Base-by-base conservation (phyloP, 768 basidiomycete genomes). In the Coprinopsis sp. region DNA sequence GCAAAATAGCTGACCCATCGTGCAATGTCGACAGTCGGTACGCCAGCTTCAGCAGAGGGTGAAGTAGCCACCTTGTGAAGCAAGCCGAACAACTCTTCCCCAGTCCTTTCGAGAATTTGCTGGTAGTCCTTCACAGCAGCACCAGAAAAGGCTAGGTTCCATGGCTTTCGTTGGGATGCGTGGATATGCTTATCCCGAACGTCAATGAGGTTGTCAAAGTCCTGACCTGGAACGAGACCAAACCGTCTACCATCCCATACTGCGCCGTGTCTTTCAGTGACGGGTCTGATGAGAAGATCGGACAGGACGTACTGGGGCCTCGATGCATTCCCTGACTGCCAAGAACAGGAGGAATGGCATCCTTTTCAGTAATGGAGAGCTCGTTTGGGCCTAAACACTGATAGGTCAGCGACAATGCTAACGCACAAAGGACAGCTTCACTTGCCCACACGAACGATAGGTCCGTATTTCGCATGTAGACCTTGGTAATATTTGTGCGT, bases 301-400 rank as follows among this genome's bases (percentile, higher is more conserved):
- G 18, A 18, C 21, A 31, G 19, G 38, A 61, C 69, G 47, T 51
- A 78, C 78, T 70, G 24, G 73, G 71, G 30, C 76, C 78, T 58
- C 76, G 78, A 0, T 75, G 69, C 28, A 78, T 66, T n/a, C 77
- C 78, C 24, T 63, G 58, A 18, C 58, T 51, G 2, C 78, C 78
- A 56, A 78, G 62, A 37, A 78, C 53, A 7, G 69, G 62, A 1
- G 58, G 55, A 23, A 78, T 67, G 22, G 64, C 66, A 10, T 70
- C 63, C 5, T 61, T 63, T 22, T 74, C 69, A 33, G 67, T 55
- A 24, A 80, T 66, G 1, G 73, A 77, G 3, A 80, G 50, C 37
- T 78, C 79, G 40, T 80, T 80, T 2, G 75, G 79, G 25, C 71
- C 77, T 77, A 29, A 18, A 21, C 19, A 33, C 13, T 28, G 18